Conservation (phyloP, 495 filamentous ascomycete species). For the Lentithecium fluviatile region DNA sequence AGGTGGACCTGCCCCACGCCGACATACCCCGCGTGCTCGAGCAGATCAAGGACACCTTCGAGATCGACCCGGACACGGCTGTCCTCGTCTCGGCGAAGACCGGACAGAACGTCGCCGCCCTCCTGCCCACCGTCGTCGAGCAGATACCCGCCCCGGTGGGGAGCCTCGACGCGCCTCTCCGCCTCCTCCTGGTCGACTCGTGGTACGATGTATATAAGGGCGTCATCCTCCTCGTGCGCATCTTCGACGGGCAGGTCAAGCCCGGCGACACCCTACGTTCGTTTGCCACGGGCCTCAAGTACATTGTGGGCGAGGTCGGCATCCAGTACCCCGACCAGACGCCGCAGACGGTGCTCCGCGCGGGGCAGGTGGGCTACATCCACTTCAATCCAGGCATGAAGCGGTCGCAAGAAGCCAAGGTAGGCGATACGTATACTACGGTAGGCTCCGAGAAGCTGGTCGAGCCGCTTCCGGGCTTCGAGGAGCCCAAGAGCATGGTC, state of each 20-base stretch:
- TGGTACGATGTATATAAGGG: slow-evolving; percentile 97
- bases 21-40: slow-evolving; percentile 80
- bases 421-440: slow-evolving; percentile 92
- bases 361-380: slow-evolving; percentile 93
- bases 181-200: slow-evolving; percentile 89
- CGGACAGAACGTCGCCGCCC: slow-evolving; percentile 73
- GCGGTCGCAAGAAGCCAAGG: slow-evolving; percentile 86
- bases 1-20: slow-evolving; percentile 86
- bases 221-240: slow-evolving; percentile 83
- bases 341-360: slow-evolving; percentile 72
- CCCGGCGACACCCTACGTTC: slow-evolving; percentile 80
- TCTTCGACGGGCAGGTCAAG: slow-evolving; percentile 84
- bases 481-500: slow-evolving; percentile 98
- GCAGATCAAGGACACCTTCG: slow-evolving; percentile 81
- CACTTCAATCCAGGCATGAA: slow-evolving; percentile 99
- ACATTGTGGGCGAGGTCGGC: slow-evolving; percentile 91
- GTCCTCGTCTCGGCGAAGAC: slow-evolving; percentile 92
- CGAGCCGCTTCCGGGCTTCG: slow-evolving; percentile 83
- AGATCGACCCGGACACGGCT: slow-evolving; percentile 77
- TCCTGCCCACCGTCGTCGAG: slow-evolving; percentile 83
- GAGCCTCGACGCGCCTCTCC: slow-evolving; percentile 66
- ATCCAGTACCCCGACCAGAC: slow-evolving; percentile 94
- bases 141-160: slow-evolving; percentile 77
- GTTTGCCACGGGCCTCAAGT: slow-evolving; percentile 81
- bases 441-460: slow-evolving; percentile 75